Evolutionary conservation across 805 yeast species (phyloP).

Genomic region (Yamadazyma olivae): DNA sequence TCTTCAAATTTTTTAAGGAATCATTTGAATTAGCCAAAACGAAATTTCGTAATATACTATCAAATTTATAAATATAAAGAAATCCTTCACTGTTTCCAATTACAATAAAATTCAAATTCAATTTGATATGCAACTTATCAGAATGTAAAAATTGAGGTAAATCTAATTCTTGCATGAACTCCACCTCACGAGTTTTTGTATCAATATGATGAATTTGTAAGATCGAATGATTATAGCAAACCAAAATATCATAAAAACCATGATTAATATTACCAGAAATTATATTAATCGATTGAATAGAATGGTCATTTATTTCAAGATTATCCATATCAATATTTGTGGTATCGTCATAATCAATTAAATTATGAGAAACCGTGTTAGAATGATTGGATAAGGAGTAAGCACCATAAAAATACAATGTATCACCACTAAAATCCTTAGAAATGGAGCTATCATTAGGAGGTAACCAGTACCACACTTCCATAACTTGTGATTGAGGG

Average conservation of each 20-base stretch:
- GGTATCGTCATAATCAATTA: neutral
- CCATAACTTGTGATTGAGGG: constrained; percentile 16
- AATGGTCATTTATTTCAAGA: neutral
- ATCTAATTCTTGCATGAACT: constrained; percentile 1
- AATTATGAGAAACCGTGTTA: constrained; percentile 11
- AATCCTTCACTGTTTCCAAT: constrained; percentile 22
- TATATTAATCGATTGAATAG: constrained; percentile 8
- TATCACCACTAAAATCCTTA: constrained; percentile 20
- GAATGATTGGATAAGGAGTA: too few species aligned
- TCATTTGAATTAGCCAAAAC: constrained; percentile 16
- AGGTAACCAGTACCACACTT: constrained; percentile 35
- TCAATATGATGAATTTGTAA: constrained; percentile 3
- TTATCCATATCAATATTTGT: neutral
- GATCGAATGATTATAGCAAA: neutral
- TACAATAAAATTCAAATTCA: constrained; percentile 17
- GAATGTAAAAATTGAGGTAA: constrained; percentile 10
- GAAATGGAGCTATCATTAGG: constrained; percentile 7
- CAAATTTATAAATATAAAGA: constrained; percentile 14
- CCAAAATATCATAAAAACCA: constrained; percentile 8
- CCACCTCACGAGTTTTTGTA: neutral
- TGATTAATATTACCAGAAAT: constrained; percentile 7
- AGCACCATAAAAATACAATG: constrained; percentile 19
- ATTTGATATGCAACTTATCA: constrained; percentile 14
- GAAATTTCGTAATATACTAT: constrained; percentile 1
- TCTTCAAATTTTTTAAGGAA: constrained; percentile 16